Conservation (phyloP, 768 basidiomycete species). For the Stropharia rugosoannulata region DNA sequence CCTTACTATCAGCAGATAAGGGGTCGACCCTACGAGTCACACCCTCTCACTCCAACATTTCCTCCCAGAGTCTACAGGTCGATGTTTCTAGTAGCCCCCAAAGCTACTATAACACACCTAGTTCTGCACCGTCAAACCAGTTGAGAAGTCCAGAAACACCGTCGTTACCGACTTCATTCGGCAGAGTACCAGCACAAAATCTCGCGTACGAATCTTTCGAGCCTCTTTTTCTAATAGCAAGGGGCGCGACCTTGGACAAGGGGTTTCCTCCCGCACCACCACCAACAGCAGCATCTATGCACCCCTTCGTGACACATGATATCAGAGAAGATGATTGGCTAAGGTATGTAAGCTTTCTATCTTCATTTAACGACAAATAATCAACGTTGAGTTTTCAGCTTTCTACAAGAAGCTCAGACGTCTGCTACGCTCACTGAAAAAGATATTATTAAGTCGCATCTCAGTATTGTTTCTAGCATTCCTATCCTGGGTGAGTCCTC, state of each 20-base stretch:
- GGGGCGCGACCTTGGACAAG: slow-evolving; percentile 30
- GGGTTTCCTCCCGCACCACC: slow-evolving; percentile 48
- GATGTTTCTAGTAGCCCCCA: not conserved
- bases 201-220: slow-evolving; percentile 28
- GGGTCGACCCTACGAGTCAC: too few species aligned
- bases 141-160: not conserved
- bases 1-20: too few species aligned
- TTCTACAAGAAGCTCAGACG: slow-evolving; percentile 35
- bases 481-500: slow-evolving; percentile 27
- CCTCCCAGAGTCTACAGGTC: not conserved
- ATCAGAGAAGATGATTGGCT: slow-evolving; percentile 50
- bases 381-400: slow-evolving; percentile 24
- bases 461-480: slow-evolving; percentile 28
- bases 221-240: slow-evolving; percentile 26
- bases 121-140: too few species aligned
- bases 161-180: slow-evolving; percentile 11
- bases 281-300: slow-evolving; percentile 33
- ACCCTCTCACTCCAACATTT: too few species aligned
- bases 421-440: slow-evolving; percentile 30
- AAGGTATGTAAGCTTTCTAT: slow-evolving; percentile 22
- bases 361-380: not conserved
- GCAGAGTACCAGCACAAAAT: slow-evolving; percentile 16
- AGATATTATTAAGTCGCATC: slow-evolving; percentile 26
- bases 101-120: not conserved
- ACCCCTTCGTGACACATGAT: slow-evolving; percentile 54